Conservation (phyloP, 768 basidiomycete species). For the Mycena capillaripes region DNA sequence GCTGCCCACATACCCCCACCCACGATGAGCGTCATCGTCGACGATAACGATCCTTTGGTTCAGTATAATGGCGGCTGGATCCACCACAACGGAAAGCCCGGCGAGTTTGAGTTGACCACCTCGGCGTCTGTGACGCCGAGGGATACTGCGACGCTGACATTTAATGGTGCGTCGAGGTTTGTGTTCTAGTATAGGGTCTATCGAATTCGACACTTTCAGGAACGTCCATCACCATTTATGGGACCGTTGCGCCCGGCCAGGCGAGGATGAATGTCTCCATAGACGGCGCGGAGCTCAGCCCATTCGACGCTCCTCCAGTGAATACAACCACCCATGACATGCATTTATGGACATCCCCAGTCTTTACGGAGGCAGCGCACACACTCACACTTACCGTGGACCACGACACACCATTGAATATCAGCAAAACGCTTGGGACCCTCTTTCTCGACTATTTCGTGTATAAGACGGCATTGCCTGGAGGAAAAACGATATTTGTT, state of each 20-base stretch:
- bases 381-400: neutral
- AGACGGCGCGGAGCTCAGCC: neutral
- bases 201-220: neutral
- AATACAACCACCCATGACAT: neutral
- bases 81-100: neutral
- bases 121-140: neutral
- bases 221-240: slow-evolving; percentile 11
- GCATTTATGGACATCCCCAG: neutral
- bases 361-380: neutral
- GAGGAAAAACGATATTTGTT: neutral
- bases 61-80: slow-evolving; percentile 3
- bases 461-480: neutral
- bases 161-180: neutral
- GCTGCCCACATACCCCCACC: neutral
- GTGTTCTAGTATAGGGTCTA: too few relatives aligned
- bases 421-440: neutral
- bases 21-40: slow-evolving; percentile 18
- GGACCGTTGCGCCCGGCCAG: neutral
- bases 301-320: neutral
- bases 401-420: neutral
- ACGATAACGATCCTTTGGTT: slow-evolving; percentile 15
- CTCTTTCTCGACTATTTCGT: slow-evolving; percentile 15
- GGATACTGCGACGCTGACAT: neutral
- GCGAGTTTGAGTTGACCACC: neutral
- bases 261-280: neutral